Base-by-base conservation (phyloP, 495 filamentous ascomycete genomes). In the Penicillium alfredii region DNA sequence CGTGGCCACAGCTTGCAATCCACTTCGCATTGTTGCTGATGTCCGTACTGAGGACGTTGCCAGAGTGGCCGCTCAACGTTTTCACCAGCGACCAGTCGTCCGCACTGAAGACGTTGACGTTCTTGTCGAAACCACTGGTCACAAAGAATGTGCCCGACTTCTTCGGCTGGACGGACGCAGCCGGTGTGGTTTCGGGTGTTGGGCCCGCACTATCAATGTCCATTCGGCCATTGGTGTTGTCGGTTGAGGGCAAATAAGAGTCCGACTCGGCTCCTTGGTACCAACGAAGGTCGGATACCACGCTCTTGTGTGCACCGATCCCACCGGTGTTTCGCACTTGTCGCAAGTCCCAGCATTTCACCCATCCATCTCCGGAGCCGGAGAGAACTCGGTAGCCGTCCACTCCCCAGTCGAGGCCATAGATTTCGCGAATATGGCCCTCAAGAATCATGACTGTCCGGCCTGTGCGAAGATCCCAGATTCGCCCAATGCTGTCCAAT, bases 311-410 rank as follows among this genome's bases (percentile, higher is more conserved):
- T 1, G 92, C 93, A 8, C 89, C 92, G 32, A 99, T 83, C 1
- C 81, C 82, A 7, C 84, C 90, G 0, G 74, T 79, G 40, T 81
- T 80, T 45, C 81, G 77, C 30, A 96, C 88, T 55, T 88, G 87
- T 2, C 92, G 78, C 30, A 97, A 68, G 56, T 99, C 92, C 92
- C 92, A 99, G 64, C 89, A 94, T 57, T 96, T 97, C 37, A 92
- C 81, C 76, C 89, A 94, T 4, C 90, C 92, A 53, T 99, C 92
- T 1, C 78, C 88, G n/a, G 85, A 88, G 2, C 88, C 88, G 5
- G 86, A 84, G 4, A 96, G 68, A 10, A 96, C 79, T 6, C 92
- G 79, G 55, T 94, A 81, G 1, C 88, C 88, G 51, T 99, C 93
- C 1, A 80, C 73, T 31, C 84, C 81, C 92, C 92, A 99, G 55